Base-by-base conservation (phyloP, 2,329 filamentous ascomycete genomes). In the Fusarium ramigenum region DNA sequence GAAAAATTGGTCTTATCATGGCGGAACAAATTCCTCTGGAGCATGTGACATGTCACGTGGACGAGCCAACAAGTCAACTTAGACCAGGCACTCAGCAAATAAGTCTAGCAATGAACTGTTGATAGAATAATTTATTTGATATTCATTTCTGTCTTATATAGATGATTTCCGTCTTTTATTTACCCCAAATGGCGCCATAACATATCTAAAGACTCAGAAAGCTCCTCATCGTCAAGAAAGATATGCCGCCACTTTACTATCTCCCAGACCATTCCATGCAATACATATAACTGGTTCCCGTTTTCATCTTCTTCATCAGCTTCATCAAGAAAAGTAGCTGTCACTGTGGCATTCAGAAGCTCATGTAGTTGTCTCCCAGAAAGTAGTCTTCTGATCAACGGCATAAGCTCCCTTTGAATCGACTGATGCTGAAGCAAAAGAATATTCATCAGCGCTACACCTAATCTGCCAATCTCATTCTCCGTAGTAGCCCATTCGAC, bases 1-100 rank as follows among this genome's bases (percentile, higher is more conserved):
- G 50, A 49, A 54, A 70, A 59, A 53, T 50, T 67, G 42, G 37
- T 39, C 39, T 30, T 40, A 46, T 28, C 28, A 61, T 54, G 11
- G 37, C 9, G 5, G 32, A 40, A 9, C 7, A 23, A n/a, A n/a
- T n/a, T 42, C 23, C 9, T 19, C 1, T 7, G 0, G 2, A 2
- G 0, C 69, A 72, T 59, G 69, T 72, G 69, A 72, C 8, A 28
- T 30, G 2, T 56, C 69, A 71, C 69, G 69, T 70, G 34, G 12
- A 34, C 12, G 32, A 34, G 12, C 12, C 32, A 34, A 34, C 5
- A 7, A 11, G 32, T 30, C 30, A 30, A 28, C 28, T 34, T 34
- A 34, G 32, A 34, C 32, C 32, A 34, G 12, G 30, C 30, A 34
- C 32, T 7, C 12, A 34, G 32, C 12, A 34, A 14, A 34, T 34